Evolutionary conservation across 2,329 filamentous ascomycete species (phyloP), one percentile per base, ranked within the genome.

Genomic region (Penicillium psychrosexuale): DNA sequence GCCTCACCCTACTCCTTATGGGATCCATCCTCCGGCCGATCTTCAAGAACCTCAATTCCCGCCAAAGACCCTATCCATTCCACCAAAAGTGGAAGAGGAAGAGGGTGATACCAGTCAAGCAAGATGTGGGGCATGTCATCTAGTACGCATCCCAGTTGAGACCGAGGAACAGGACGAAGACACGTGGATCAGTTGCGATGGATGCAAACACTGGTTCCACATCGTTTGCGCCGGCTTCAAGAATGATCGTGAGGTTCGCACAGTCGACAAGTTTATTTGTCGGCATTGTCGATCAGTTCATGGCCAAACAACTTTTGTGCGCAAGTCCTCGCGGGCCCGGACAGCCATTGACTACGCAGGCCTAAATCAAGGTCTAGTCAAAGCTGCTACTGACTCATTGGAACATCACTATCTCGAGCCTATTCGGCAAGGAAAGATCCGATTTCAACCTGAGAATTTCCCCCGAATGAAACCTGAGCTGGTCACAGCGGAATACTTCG

Each of bases 241-340:
- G 66, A 85, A 79, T 62, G 83, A 84, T 60, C 77, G 81, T 27
- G 84, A 87, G 66, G 81, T 86, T 33, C 80, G 83, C 53, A 83
- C 82, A 50, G 83, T 88, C 42, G 85, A 88, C 73, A 88, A 87
- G 67, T 88, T 83, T 66, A 85, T 86, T 65, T 88, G 85, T 69
- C 73, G 74, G 48, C 70, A 72, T 50, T 88, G 85, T 67, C 82
- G 83, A 58, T 79, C 82, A 22, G 72, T 77, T 12, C 80, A 84
- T 70, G 85, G 85, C 19, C 79, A 81, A 62, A 88, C 85, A 24
- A 88, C 85, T 1, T 86, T 81, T 69, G 83, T 87, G 43, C 82
- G 85, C 57, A 88, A 87, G 66, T 88, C 85, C 22, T 79, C 81
- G 44, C 79, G 85, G 50, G 83, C 84, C 31, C 83, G 86, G 63